Percentiles rank a stretch among this genome's conserved stretches.
phyloP scores from a whole-genome alignment of 805 yeast genomes.

The Cyberlindnera amylophila region DNA sequence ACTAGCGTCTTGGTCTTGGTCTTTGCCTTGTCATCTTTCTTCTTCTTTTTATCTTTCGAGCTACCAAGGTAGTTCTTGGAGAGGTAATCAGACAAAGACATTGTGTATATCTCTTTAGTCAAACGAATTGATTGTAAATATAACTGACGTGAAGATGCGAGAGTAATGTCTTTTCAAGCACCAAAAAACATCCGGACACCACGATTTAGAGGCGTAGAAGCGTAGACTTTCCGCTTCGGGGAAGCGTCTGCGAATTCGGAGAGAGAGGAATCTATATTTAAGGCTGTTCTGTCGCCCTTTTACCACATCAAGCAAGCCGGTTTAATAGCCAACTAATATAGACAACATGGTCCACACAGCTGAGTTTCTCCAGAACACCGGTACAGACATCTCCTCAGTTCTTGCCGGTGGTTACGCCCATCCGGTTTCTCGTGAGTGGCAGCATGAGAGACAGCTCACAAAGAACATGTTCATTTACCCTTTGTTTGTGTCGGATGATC shows the following conservation, averaged over 20 bases:
- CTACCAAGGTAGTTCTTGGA: conserved; percentile 38
- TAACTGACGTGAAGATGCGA: no score
- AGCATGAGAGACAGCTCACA: conserved; percentile 73
- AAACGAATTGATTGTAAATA: no score
- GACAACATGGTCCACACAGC: conserved; percentile 59
- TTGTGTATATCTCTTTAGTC: conserved; percentile 10
- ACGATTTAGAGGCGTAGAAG: no score
- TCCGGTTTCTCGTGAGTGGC: conserved; percentile 89
- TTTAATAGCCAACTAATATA: no score
- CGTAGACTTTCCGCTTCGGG: no score
- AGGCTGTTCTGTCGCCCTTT: no score
- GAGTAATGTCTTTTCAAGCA: no score
- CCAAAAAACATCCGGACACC: no score
- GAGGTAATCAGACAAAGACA: conserved; percentile 47
- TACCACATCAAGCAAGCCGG: no score
- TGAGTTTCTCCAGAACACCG: conserved; percentile 55
- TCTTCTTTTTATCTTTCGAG: conserved; percentile 22
- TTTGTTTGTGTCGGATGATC: conserved; percentile 73
- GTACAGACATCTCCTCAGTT: conserved; percentile 66
- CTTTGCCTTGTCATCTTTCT: conserved; percentile 4
- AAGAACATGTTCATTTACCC: conserved; percentile 94
- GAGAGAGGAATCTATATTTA: no score
- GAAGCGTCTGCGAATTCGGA: no score
- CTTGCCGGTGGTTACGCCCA: conserved; percentile 94
- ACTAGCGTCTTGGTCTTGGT: conserved; percentile 14